Percentiles rank a stretch among this genome's conserved stretches.
Evolutionary conservation across 2,329 filamentous ascomycete genomes (phyloP).

Genomic region (Alternaria sp.): DNA sequence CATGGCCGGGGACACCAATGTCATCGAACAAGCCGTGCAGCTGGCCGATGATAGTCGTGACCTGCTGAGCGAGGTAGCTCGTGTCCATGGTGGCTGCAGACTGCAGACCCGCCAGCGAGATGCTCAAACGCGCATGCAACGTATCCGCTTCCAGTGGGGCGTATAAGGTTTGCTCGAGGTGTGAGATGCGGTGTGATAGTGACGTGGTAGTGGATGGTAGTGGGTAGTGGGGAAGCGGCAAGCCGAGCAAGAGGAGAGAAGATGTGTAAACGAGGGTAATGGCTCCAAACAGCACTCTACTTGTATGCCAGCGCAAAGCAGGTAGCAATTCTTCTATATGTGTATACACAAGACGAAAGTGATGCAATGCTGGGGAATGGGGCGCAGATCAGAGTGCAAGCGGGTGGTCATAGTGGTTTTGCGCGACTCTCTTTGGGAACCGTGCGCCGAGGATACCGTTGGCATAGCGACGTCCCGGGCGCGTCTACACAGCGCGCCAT

Average conservation of each 20-base stretch:
- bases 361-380: conserved; percentile 41
- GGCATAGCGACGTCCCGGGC: conserved; percentile 27
- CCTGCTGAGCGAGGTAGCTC: conserved; percentile 91
- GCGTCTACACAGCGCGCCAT: conserved; percentile 24
- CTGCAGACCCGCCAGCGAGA: conserved; percentile 47
- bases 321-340: conserved; percentile 7
- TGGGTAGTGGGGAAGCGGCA: conserved; percentile 20
- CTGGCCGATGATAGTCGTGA: conserved; percentile 91
- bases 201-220: conserved; percentile 12
- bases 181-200: conserved; percentile 13
- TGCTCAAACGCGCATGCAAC: conserved; percentile 48
- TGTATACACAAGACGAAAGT: conserved; percentile 26
- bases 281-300: conserved; percentile 9
- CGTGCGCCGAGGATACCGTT: conserved; percentile 2
- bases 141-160: conserved; percentile 17
- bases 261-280: conserved; percentile 21
- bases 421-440: conserved; percentile 31
- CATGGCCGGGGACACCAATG: conserved; percentile 93
- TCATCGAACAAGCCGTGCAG: conserved; percentile 96
- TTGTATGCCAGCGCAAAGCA: conserved; percentile 3
- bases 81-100: conserved; percentile 74
- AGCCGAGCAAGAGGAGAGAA: conserved; percentile 3
- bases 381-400: conserved; percentile 26
- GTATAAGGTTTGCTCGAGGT: conserved; percentile 12
- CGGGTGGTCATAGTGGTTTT: conserved; percentile 31